phyloP scores from a whole-genome alignment of 768 basidiomycete genomes.

The Mycena sanguinolenta region DNA sequence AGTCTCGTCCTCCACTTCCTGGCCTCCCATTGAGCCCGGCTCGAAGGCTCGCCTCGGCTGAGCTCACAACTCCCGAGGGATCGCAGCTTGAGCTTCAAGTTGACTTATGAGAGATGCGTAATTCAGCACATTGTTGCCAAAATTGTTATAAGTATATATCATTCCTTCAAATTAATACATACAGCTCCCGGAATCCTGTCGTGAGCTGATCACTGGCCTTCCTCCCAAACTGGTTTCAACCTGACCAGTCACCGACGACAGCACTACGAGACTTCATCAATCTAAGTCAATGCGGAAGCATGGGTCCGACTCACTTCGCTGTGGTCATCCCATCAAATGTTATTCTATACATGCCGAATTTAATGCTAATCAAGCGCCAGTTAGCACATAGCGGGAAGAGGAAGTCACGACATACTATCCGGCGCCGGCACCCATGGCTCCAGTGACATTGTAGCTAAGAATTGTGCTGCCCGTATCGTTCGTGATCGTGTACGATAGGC shows the following conservation, averaged over 20 bases:
- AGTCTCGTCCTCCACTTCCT: too few species aligned
- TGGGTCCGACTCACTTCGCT: conserved; percentile 16
- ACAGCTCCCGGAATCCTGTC: too few species aligned
- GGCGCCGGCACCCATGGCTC: conserved; percentile 32
- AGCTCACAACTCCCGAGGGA: too few species aligned
- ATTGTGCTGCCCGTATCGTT: conserved; percentile 30
- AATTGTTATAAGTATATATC: too few species aligned
- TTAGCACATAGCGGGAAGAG: background rate
- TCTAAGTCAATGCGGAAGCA: background rate
- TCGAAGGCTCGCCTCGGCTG: too few species aligned
- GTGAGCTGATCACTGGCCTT: too few species aligned
- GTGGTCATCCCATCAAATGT: conserved; percentile 36
- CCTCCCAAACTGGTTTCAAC: too few species aligned
- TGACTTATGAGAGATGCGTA: too few species aligned
- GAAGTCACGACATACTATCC: conserved; percentile 28
- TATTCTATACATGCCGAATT: conserved; percentile 35
- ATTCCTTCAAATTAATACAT: too few species aligned
- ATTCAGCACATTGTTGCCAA: too few species aligned
- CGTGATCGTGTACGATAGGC: conserved; percentile 30
- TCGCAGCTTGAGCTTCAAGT: too few species aligned
- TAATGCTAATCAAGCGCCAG: conserved; percentile 22
- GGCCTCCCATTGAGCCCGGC: too few species aligned
- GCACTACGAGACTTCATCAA: background rate
- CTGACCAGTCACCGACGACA: background rate
- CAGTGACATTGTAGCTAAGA: conserved; percentile 32